Conservation (phyloP, 2,329 filamentous ascomycete genomes). For the Colletotrichum shisoi region DNA sequence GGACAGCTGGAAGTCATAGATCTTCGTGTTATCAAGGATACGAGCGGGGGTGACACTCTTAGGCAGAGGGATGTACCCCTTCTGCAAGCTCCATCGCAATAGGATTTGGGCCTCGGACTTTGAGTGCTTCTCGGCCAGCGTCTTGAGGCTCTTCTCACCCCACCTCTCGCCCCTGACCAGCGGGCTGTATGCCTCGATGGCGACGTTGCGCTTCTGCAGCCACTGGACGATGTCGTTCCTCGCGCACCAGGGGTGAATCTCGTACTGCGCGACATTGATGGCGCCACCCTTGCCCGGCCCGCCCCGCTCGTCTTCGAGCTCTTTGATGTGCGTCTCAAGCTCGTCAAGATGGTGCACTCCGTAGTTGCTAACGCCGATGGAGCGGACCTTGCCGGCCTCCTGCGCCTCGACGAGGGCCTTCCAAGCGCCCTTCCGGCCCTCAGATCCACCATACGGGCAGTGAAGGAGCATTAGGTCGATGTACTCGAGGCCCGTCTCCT, state of each 20-base stretch:
- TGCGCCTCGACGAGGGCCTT: slow-evolving; percentile 69
- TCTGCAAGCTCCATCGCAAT: slow-evolving; percentile 83
- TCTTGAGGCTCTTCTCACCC: slow-evolving; percentile 70
- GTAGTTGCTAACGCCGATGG: slow-evolving; percentile 71
- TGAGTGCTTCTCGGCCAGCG: slow-evolving; percentile 73
- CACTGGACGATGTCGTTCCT: slow-evolving; percentile 81
- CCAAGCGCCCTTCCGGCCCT: slow-evolving; percentile 67
- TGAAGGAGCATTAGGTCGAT: slow-evolving; percentile 73
- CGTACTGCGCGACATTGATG: slow-evolving; percentile 85
- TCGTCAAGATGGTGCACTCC: slow-evolving; percentile 70
- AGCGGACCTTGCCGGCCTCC: slow-evolving; percentile 67
- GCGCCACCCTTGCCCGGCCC: slow-evolving; percentile 72
- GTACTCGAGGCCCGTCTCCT: slow-evolving; percentile 69
- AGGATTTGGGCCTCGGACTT: slow-evolving; percentile 80
- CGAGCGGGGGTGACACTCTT: slow-evolving; percentile 75
- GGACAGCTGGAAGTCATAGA: slow-evolving; percentile 65
- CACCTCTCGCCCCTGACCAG: slow-evolving; percentile 73
- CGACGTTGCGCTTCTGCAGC: slow-evolving; percentile 70
- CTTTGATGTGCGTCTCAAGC: slow-evolving; percentile 65
- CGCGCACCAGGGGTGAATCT: slow-evolving; percentile 87
- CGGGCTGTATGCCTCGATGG: slow-evolving; percentile 70
- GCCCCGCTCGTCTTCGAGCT: slow-evolving; percentile 68
- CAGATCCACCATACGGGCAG: slow-evolving; percentile 65
- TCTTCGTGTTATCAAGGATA: slow-evolving; percentile 68
- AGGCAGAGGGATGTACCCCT: slow-evolving; percentile 74